Evolutionary conservation across 768 basidiomycete genomes (phyloP).

Genomic region (Mycena rosella): DNA sequence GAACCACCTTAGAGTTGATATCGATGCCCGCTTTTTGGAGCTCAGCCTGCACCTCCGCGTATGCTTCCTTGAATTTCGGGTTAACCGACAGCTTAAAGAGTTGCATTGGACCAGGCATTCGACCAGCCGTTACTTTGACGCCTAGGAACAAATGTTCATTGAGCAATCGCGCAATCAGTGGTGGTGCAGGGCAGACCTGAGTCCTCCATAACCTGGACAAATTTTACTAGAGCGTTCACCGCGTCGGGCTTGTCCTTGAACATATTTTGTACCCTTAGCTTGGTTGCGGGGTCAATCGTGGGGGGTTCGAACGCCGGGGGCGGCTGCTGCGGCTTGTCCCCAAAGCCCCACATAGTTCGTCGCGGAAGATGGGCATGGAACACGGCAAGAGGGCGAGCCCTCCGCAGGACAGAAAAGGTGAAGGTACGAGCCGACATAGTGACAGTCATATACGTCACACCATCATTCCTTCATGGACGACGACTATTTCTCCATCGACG

Average conservation of each 20-base stretch:
- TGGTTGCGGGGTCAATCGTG: conserved; percentile 6
- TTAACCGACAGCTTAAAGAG: conserved; percentile 68
- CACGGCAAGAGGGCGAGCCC: conserved; percentile 1
- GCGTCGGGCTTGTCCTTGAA: conserved; percentile 34
- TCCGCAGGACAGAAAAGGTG: conserved; percentile 19
- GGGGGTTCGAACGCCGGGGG: not conserved
- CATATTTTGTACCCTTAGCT: conserved; percentile 9
- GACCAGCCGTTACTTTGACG: conserved; percentile 24
- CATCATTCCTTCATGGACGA: conserved; percentile 75
- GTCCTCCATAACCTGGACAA: conserved; percentile 30
- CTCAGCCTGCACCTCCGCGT: conserved; percentile 60
- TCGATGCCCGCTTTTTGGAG: conserved; percentile 74
- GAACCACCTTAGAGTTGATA: conserved; percentile 63
- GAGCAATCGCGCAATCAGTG: not conserved
- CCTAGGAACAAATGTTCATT: conserved; percentile 22
- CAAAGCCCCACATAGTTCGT: conserved; percentile 26
- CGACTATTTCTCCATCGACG: conserved; percentile 93
- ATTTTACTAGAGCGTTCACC: conserved; percentile 22
- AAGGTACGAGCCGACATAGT: conserved; percentile 16
- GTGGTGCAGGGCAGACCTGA: conserved; percentile 20
- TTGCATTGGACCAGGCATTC: conserved; percentile 49
- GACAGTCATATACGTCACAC: too few relatives aligned
- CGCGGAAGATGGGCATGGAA: conserved; percentile 1
- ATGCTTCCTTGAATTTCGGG: conserved; percentile 64
- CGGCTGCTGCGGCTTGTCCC: conserved; percentile 12